Evolutionary conservation across 2,329 filamentous ascomycete genomes (phyloP), one percentile per base, ranked within the genome.

Genomic region (Fusarium nisikadoi): DNA sequence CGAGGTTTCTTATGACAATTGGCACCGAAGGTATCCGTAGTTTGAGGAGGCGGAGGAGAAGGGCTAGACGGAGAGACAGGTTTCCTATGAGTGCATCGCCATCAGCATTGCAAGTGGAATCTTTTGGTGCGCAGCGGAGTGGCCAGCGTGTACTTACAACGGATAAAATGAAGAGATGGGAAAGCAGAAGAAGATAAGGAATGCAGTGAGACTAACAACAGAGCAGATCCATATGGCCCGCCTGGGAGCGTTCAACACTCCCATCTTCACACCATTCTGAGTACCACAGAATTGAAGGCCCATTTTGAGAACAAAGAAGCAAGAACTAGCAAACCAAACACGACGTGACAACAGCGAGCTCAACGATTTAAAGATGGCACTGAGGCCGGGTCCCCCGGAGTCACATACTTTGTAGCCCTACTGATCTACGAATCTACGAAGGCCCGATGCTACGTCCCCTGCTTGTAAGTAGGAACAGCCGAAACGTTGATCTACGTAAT

Each of bases 1-100:
- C 33, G 45, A n/a, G 29, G 11, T 2, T 38, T 50, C 3, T 68
- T 68, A 6, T 68, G 56, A 2, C 56, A 68, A 16, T 45, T 68
- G 2, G 8, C 25, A 7, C 4, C 41, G 10, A 41, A 20, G 5
- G 38, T 29, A 29, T 68, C 29, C 2, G 47, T 35, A 4, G 16
- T n/a, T 4, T 61, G 41, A 4, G 52, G 31, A 3, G 46, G 20
- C 7, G 14, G 29, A 35, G 50, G 10, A 29, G 50, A 10, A 9
- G 23, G n/a, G 9, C 16, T 8, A 16, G 35, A 53, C 0, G 46
- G n/a, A 33, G 36, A 35, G 47, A 35, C 16, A 0, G 47, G 29
- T 11, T 54, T n/a, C 31, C 57, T 60, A 29, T 29, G 6, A 6
- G 12, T 17, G 10, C n/a, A 33, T 29, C 2, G 5, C 19, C 19